Conservation (phyloP, 2,329 filamentous ascomycete species). For the Alternaria panax region DNA sequence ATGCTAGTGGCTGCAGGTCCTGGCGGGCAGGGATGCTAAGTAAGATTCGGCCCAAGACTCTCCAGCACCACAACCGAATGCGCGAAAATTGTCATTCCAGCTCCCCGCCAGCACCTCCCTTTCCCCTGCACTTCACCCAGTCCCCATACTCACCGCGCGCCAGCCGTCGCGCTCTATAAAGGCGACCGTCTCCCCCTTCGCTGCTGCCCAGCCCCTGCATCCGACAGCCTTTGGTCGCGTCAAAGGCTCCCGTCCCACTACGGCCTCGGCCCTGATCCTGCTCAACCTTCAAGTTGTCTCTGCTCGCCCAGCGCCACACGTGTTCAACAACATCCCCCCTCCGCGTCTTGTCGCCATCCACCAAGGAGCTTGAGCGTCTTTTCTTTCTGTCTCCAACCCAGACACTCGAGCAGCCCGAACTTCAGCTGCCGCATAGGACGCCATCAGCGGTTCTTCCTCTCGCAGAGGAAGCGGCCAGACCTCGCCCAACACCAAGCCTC, state of each 20-base stretch:
- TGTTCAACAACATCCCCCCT: constrained; percentile 59
- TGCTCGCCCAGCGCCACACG: constrained; percentile 55
- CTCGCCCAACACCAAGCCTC: constrained; percentile 84
- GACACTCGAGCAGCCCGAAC: constrained; percentile 65
- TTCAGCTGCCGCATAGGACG: constrained; percentile 99
- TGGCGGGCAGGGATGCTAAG: constrained; percentile 21
- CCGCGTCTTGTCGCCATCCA: constrained; percentile 49
- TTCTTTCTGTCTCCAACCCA: constrained; percentile 54
- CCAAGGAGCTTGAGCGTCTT: constrained; percentile 50
- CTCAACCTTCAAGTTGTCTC: constrained; percentile 58
- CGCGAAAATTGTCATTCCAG: constrained; percentile 34
- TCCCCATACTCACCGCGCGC: constrained; percentile 16
- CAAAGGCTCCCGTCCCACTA: constrained; percentile 54
- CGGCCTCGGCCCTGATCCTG: constrained; percentile 54
- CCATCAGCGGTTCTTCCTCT: constrained; percentile 99
- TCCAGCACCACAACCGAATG: constrained; percentile 24
- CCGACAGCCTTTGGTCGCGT: constrained; percentile 51
- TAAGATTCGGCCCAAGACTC: constrained; percentile 16
- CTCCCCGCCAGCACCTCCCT: constrained; percentile 25
- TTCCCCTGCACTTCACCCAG: constrained; percentile 15
- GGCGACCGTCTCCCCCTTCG: constrained; percentile 18
- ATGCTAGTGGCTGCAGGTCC: constrained; percentile 17
- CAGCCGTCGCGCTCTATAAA: constrained; percentile 16
- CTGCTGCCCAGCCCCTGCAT: constrained; percentile 11
- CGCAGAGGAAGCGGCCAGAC: constrained; percentile 95